Evolutionary conservation across 345 rosid genomes (phyloP).

Genomic region (Citrus unshiu): DNA sequence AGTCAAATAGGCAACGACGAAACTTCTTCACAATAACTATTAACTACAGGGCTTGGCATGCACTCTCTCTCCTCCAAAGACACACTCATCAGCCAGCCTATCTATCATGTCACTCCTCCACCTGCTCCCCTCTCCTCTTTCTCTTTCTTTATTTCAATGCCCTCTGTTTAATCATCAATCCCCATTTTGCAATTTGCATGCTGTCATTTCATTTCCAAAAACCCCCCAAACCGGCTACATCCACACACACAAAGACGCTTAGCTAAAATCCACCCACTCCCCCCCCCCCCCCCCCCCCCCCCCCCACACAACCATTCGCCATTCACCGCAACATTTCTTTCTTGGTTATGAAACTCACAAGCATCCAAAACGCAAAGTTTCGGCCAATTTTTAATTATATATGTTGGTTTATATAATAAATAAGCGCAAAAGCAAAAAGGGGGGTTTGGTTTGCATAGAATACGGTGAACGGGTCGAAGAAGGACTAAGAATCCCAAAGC

Average conservation of each 20-base stretch:
- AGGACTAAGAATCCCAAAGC: conserved; percentile 31
- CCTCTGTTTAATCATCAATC: too few species aligned
- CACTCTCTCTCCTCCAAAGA: background rate
- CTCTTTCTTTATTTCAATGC: too few species aligned
- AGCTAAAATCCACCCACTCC: conserved; percentile 48
- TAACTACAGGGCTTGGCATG: background rate
- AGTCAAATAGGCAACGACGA: conserved; percentile 81
- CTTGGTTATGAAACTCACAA: conserved; percentile 10
- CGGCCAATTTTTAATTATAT: conserved; percentile 1
- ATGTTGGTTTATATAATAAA: background rate
- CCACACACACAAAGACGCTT: conserved; percentile 34
- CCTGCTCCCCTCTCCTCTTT: background rate
- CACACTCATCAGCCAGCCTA: conserved; percentile 4
- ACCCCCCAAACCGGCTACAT: background rate
- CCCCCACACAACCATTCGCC: conserved; percentile 18
- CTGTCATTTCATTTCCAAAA: background rate
- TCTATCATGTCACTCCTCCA: background rate
- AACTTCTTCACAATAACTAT: background rate
- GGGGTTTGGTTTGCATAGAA: conserved; percentile 20
- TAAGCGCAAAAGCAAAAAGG: background rate
- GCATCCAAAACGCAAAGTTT: conserved; percentile 26
- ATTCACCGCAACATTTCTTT: background rate
- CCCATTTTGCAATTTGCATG: background rate
- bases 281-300: conserved; percentile 35
- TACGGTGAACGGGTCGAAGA: conserved; percentile 30